phyloP scores from a whole-genome alignment of 805 yeast genomes.

The Wickerhamomyces chambardii region DNA sequence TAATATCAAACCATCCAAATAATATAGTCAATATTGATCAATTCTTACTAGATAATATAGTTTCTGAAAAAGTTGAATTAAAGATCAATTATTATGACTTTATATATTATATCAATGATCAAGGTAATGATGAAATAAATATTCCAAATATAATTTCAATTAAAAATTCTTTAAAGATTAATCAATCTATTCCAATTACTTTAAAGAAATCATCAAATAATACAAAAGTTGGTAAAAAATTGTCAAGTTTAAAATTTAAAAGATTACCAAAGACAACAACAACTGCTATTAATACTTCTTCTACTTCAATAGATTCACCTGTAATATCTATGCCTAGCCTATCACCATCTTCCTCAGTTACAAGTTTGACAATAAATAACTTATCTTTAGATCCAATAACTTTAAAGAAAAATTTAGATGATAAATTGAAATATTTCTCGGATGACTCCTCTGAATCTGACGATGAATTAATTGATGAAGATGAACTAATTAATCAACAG shows the following conservation, averaged over 20 bases:
- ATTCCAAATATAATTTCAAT: slow-evolving; percentile 16
- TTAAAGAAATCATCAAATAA: not conserved
- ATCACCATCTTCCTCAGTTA: not conserved
- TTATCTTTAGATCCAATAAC: no score
- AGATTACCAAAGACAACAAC: slow-evolving; percentile 5
- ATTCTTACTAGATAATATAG: slow-evolving; percentile 16
- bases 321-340: no score
- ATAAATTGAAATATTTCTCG: slow-evolving; percentile 13
- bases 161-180: slow-evolving; percentile 9
- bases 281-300: not conserved
- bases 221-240: slow-evolving; percentile 13
- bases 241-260: slow-evolving; percentile 17
- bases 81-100: slow-evolving; percentile 13
- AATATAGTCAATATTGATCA: slow-evolving; percentile 11
- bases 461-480: slow-evolving; percentile 25
- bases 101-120: slow-evolving; percentile 12
- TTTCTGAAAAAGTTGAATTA: slow-evolving; percentile 11
- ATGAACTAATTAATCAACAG: slow-evolving; percentile 24
- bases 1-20: slow-evolving; percentile 4
- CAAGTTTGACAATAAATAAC: not conserved
- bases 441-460: slow-evolving; percentile 12
- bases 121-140: slow-evolving; percentile 9
- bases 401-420: slow-evolving; percentile 7
- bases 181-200: slow-evolving; percentile 4
- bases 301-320: slow-evolving; percentile 11